Evolutionary conservation across 73 alveolate genomes (phyloP), one percentile per base, ranked within the genome.

Genomic region (Effrenium voratum): DNA sequence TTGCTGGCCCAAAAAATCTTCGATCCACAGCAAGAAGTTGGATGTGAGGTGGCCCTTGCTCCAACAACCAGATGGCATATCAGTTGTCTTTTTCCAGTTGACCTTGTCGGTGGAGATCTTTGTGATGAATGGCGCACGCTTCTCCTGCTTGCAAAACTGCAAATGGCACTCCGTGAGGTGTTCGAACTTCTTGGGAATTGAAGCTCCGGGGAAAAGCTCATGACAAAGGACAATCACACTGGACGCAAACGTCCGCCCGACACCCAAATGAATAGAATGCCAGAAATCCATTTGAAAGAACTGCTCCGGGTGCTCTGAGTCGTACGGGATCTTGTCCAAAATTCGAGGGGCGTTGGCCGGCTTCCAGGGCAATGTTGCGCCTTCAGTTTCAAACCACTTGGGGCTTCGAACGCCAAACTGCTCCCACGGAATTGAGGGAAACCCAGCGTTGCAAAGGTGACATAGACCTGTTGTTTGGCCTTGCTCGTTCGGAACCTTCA

Each of bases 41-140:
- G 85, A 30, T 0, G 95, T 87, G 72, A 87, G 38, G 2, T 49
- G 70, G 13, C 96, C 96, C 34, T 90, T 90, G 87, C 68, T 55
- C 96, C 96, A 90, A 2, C 59, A 43, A 12, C 96, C 96, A 2
- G 38, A n/a, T 10, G 41, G 52, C n/a, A n/a, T n/a, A 2, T 75
- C 87, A 2, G 81, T 41, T 16, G 57, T 22, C 44, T 90, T 75
- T 19, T 49, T 55, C 34, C 68, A 90, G 76, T n/a, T 15, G 50
- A 90, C 59, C 32, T 66, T 6, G 75, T 70, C 40, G 2, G 44
- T 2, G 12, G 52, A 32, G 32, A 90, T 12, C 24, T 46, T 88
- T 10, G 43, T 10, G 55, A 88, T 59, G 22, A 28, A 49, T 1
- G 86, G 19, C 47, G 63, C 86, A 10, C 8, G 2, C 4, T 68